Base-by-base conservation (phyloP, 2,329 filamentous ascomycete genomes). In the Hypocrella siamensis region DNA sequence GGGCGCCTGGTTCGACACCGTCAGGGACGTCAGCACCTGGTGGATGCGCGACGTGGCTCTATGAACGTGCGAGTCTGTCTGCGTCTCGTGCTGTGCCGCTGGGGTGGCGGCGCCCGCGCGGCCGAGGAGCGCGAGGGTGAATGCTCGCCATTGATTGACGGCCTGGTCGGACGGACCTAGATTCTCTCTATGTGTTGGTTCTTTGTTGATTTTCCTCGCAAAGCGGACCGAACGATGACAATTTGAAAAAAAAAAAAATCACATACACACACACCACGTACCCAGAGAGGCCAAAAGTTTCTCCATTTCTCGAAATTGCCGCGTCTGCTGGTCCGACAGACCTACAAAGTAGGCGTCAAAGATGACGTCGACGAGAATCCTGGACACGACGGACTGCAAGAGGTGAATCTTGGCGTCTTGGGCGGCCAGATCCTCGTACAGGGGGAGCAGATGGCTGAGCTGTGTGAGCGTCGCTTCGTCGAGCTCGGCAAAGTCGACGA, bases 331-430 rank as follows among this genome's bases (percentile, higher is more conserved):
- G 12, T 55, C 52, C 0, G 70, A 59, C 9, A 79, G 50, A 0
- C 77, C 77, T 17, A 75, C 66, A 43, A 76, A 77, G 47, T 79
- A 77, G 27, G 63, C 54, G 22, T 63, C 54, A 43, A 81, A 79
- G 26, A 81, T 54, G 34, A 57, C 61, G 26, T 76, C 68, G 28
- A 78, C 67, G 28, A 81, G 46, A 26, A 76, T 56, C 33, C 55
- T 58, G 4, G 72, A 70, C 6, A 77, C 65, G 4, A 74, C 53
- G 9, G 70, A 72, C 51, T 79, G 75, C 31, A 79, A 55, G 16
- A 78, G 53, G 34, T 75, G 65, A 25, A 79, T 57, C 49, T 75
- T 78, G 26, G 67, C 61, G 5, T 61, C 54, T 19, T 58, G 47
- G 8, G 63, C 61, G 32, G 63, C 61, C 31, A 76, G 58, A 22